Evolutionary conservation across 306 rosid genomes (phyloP).

Genomic region (Quercus ilex): DNA sequence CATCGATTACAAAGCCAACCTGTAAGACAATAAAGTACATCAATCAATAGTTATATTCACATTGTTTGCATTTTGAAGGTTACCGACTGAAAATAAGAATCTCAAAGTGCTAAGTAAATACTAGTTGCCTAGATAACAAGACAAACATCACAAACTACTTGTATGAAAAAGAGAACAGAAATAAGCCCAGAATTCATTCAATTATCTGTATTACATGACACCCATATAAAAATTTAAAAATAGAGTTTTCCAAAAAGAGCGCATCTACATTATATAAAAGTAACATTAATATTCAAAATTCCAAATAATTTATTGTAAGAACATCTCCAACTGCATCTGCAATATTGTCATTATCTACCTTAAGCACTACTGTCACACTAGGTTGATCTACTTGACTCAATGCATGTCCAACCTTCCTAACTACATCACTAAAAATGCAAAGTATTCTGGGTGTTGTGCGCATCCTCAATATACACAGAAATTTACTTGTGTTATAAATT

Average conservation of each 20-base stretch:
- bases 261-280: neutral
- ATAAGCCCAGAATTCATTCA: neutral
- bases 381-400: neutral
- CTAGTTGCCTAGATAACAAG: neutral
- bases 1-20: slow-evolving; percentile 92
- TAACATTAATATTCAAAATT: neutral
- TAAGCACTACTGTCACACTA: neutral
- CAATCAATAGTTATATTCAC: slow-evolving; percentile 11
- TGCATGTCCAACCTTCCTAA: neutral
- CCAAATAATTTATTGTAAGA: neutral
- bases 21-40: slow-evolving; percentile 26
- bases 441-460: too few species aligned
- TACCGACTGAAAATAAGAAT: neutral
- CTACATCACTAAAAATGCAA: neutral
- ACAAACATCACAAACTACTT: neutral
- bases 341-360: neutral
- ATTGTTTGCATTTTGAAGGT: neutral
- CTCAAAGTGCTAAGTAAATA: neutral
- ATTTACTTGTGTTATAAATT: too few species aligned
- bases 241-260: neutral
- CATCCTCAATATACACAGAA: too few species aligned
- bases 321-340: neutral
- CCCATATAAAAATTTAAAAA: neutral
- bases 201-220: neutral
- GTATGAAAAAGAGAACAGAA: neutral